Evolutionary conservation across 2,329 filamentous ascomycete species (phyloP), one percentile per base, ranked within the genome.

Genomic region (Pseudofabraea citricarpa): DNA sequence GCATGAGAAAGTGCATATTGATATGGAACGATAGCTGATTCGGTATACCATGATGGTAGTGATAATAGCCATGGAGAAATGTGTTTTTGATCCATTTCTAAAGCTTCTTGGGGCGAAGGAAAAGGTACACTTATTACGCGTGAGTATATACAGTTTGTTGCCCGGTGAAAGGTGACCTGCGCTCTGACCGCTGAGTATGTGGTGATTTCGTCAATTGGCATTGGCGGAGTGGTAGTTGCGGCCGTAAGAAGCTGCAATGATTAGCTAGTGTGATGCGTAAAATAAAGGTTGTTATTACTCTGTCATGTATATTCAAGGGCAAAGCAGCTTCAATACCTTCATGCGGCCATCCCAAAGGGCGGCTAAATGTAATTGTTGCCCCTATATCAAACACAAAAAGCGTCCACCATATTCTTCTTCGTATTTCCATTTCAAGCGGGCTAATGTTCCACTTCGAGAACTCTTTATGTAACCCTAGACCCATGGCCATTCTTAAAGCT

Each of bases 401-500:
- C 3, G 41, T 32, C 50, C 50, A 52, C 50, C 50, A 52, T 5
- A 47, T 41, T 38, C 50, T 35, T 3, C 50, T 35, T 6, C 48
- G 32, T 22, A 50, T 50, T 39, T 52, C 50, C 45, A 48, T 44
- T 38, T 52, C 35, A 6, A 52, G 37, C 13, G 41, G 43, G 12
- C 40, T 41, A 10, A 49, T 44, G 32, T 49, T 41, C 45, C 48
- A 49, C n/a, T 40, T 38, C 22, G 39, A 40, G 29, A 52, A 52
- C 24, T 52, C 50, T 36, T 52, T 52, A 47, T 75, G 71, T 3
- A 75, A 59, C 0, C 72, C 71, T 4, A 75, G 54, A 0, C 71
- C 69, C 39, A 73, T 66, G 8, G 90, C 90, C 84, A 96, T 89
- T 52, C 90, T 86, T 54, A 96, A 87, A 4, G 91, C 96, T 60